Evolutionary conservation across 371 early-diverging fungal genomes (phyloP).

Genomic region (Nematocida ausubeli): DNA sequence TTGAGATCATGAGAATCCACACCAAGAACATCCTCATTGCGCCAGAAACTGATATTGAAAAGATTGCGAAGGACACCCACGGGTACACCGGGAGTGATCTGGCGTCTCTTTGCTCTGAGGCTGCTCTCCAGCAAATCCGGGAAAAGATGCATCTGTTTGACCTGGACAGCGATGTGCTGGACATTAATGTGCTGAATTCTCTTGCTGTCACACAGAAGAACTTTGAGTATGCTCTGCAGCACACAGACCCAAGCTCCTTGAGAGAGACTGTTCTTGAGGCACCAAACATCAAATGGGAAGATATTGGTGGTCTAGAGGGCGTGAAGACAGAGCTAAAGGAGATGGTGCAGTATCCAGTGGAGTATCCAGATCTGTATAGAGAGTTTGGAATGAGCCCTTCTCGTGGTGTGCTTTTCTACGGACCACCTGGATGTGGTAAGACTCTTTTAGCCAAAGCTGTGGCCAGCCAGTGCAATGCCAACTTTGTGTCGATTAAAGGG

Average conservation of each 20-base stretch:
- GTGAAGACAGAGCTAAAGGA: slow-evolving; percentile 97
- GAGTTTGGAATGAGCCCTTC: slow-evolving; percentile 99
- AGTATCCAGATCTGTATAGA: slow-evolving; percentile 97
- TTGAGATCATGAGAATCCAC: slow-evolving; percentile 95
- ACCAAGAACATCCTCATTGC: slow-evolving; percentile 97
- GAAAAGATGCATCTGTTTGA: slow-evolving; percentile 91
- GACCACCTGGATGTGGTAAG: slow-evolving; percentile 99
- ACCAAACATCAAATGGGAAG: slow-evolving; percentile 93
- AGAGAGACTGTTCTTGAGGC: slow-evolving; percentile 98
- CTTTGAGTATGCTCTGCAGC: slow-evolving; percentile 86
- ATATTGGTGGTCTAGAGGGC: slow-evolving; percentile 95
- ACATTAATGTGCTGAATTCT: slow-evolving; percentile 87
- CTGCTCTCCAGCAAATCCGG: slow-evolving; percentile 99
- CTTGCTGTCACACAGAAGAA: slow-evolving; percentile 97
- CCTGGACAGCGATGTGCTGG: slow-evolving; percentile 93
- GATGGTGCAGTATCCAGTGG: slow-evolving; percentile 98
- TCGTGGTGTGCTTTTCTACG: slow-evolving; percentile 98
- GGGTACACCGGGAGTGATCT: slow-evolving; percentile 97
- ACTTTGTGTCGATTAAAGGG: slow-evolving; percentile 98
- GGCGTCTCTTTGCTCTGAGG: slow-evolving; percentile 97
- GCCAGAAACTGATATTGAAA: slow-evolving; percentile 86
- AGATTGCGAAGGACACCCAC: slow-evolving; percentile 93
- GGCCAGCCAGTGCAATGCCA: slow-evolving; percentile 99
- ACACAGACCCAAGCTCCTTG: slow-evolving; percentile 94
- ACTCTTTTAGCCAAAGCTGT: slow-evolving; percentile 99